phyloP scores from a whole-genome alignment of 371 early-diverging fungal species.

The Rhizopus delemar region DNA sequence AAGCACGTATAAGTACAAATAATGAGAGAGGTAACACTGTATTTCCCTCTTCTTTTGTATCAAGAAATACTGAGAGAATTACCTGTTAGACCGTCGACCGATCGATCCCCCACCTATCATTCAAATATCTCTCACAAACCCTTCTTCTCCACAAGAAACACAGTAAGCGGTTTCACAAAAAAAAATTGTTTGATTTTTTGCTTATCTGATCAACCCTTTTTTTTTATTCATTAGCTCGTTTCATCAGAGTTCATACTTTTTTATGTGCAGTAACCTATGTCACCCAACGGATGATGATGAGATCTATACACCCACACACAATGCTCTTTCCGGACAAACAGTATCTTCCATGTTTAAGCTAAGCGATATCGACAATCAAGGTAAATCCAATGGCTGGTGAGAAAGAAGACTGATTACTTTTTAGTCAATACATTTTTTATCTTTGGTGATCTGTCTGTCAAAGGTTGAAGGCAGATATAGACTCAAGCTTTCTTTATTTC shows the following conservation, averaged over 20 bases:
- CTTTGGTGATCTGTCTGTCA: conserved; percentile 87
- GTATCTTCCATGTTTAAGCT: conserved; percentile 84
- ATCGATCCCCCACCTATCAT: conserved; percentile 91
- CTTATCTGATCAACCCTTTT: background rate
- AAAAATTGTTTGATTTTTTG: conserved; percentile 10
- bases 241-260: conserved; percentile 75
- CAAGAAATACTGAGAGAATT: no score
- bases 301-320: conserved; percentile 16
- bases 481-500: conserved; percentile 81
- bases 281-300: conserved; percentile 49
- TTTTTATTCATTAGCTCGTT: conserved; percentile 48
- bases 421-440: conserved; percentile 87
- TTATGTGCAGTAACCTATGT: conserved; percentile 71
- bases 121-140: conserved; percentile 59
- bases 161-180: conserved; percentile 20
- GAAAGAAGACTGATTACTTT: background rate
- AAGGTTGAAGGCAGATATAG: conserved; percentile 82
- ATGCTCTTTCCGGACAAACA: conserved; percentile 67
- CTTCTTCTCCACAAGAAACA: conserved; percentile 38
- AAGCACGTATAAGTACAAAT: conserved; percentile 37
- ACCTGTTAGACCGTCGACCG: conserved; percentile 71
- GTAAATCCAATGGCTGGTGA: conserved; percentile 44
- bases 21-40: conserved; percentile 33
- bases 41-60: background rate
- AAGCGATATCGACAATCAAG: conserved; percentile 73